Base-by-base conservation (phyloP, 169 alveolate species). In the Plasmodium cynomolgi region DNA sequence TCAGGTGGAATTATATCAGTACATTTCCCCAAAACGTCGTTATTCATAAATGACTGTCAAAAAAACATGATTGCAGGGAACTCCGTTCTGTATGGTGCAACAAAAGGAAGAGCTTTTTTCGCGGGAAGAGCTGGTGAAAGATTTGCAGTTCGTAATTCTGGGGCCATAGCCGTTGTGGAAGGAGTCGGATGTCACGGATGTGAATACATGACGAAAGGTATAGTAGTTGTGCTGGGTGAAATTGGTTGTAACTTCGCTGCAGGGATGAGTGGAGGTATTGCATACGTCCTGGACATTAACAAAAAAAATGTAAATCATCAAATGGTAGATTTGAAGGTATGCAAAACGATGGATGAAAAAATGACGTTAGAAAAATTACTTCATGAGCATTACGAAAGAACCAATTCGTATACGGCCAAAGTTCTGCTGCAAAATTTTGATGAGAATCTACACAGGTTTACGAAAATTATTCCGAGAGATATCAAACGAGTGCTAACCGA, bases 211-310 rank as follows among this genome's bases (percentile, higher is more conserved):
- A 97, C 98, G 9, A 95, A 97, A 72, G 98, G 98, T 0, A 94
- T 96, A 17, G 97, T 97, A 13, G 96, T 95, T 34, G 96, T 97
- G 5, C 90, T 97, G 20, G 98, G 98, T 58, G 91, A 83, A 37
- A 95, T 91, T 37, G 98, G 98, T 0, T 72, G 95, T 74, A 97
- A 97, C 84, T 96, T 96, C 90, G 98, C 97, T 0, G 97, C 98
- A n/a, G 98, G 98, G 20, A 97, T 97, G 98, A 95, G 97, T 83
- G 98, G 98, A 7, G 98, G 98, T 58, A 80, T 95, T 44, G 96
- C 97, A 8, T 97, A 93, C 90, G 95, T 95, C 33, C 83, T 93
- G 79, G 97, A 97, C 74, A 71, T 92, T 47, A 86, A 93, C 50
- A 71, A 50, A 54, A 72, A 95, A 39, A 84, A 88, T 83, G 95